Percentiles rank a stretch among this genome's conserved stretches.
phyloP scores from a whole-genome alignment of 345 rosid species.

The Aquilaria sinensis region DNA sequence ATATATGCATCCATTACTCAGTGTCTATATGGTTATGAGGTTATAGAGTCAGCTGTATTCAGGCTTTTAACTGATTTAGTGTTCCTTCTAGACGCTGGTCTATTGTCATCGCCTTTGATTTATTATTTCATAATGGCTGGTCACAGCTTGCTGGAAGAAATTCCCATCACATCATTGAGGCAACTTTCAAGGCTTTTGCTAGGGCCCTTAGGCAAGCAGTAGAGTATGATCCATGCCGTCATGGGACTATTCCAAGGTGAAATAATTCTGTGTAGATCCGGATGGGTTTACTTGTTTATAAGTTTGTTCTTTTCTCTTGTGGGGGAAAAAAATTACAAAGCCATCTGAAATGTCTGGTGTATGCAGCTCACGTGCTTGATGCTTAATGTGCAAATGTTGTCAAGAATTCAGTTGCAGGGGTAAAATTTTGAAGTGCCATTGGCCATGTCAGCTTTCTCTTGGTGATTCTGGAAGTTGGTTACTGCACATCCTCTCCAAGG shows the following conservation, averaged over 20 bases:
- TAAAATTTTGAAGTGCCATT: too few species aligned
- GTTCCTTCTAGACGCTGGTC: background rate
- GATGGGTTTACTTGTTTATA: too few species aligned
- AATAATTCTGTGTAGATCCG: conserved; percentile 6
- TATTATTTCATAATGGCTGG: conserved; percentile 8
- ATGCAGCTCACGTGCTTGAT: conserved; percentile 56
- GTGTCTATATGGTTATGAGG: too few species aligned
- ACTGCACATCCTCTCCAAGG: too few species aligned
- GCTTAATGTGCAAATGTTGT: background rate
- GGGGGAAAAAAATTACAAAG: background rate
- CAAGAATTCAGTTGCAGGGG: too few species aligned
- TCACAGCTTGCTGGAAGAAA: conserved; percentile 73
- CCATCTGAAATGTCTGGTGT: conserved; percentile 1
- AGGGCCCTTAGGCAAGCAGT: conserved; percentile 88
- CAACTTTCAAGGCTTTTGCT: conserved; percentile 87
- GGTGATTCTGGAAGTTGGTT: too few species aligned
- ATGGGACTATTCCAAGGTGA: conserved; percentile 72
- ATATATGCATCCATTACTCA: too few species aligned
- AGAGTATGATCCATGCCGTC: conserved; percentile 61
- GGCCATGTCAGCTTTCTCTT: too few species aligned
- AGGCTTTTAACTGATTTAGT: background rate
- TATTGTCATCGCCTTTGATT: background rate
- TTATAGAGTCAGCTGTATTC: background rate
- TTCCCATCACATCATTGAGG: conserved; percentile 85
- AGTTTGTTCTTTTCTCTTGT: background rate